Percentiles rank a stretch among this genome's conserved stretches.
Conservation (phyloP, 805 yeast species). For the Nakazawaea ishiwadae region DNA sequence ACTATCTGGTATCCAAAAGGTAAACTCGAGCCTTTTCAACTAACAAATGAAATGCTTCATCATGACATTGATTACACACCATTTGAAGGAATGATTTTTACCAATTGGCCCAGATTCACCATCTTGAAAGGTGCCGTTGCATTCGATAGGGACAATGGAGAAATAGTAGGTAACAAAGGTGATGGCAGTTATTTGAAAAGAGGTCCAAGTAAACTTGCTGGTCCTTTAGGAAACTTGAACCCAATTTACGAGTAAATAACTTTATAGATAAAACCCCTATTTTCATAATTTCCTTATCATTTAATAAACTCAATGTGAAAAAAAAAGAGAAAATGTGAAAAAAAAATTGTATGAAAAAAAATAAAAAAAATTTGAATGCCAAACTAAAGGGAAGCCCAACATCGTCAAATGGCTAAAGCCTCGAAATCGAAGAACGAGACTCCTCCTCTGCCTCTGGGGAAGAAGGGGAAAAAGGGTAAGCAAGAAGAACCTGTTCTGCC, state of each 20-base stretch:
- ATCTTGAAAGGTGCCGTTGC: constrained; percentile 32
- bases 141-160: constrained; percentile 26
- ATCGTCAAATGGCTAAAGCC: neutral
- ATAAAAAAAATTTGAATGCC: too few species aligned
- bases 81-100: constrained; percentile 17
- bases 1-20: constrained; percentile 43
- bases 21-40: constrained; percentile 20
- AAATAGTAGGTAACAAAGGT: constrained; percentile 16
- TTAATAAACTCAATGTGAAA: too few species aligned
- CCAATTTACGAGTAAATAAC: constrained; percentile 16
- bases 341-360: too few species aligned
- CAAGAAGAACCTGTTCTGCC: constrained; percentile 9
- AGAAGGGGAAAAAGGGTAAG: constrained; percentile 13
- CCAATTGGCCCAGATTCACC: constrained; percentile 44
- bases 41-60: constrained; percentile 27
- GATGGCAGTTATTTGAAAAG: constrained; percentile 24
- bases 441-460: neutral
- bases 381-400: too few species aligned
- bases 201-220: constrained; percentile 19
- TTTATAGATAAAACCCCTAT: too few species aligned
- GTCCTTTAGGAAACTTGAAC: constrained; percentile 19
- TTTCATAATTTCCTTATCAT: too few species aligned
- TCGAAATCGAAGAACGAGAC: neutral
- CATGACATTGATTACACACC: constrained; percentile 36
- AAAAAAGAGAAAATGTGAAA: constrained; percentile 16